Base-by-base conservation (phyloP, 2,329 filamentous ascomycete species). In the Aspergillus sp. region DNA sequence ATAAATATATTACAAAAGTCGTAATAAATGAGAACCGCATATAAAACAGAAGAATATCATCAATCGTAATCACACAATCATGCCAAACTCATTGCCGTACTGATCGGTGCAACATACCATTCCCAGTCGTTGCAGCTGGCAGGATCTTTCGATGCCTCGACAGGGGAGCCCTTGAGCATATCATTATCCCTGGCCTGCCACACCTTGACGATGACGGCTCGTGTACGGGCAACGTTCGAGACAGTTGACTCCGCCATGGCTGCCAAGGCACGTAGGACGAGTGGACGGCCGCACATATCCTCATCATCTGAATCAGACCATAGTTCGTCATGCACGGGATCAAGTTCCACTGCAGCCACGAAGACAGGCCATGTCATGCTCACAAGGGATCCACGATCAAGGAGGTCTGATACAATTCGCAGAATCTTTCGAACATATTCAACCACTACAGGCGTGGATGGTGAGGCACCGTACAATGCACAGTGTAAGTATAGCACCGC, bases 401-500 rank as follows among this genome's bases (percentile, higher is more conserved):
- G 57, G 6, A 70, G 52, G 5, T 59, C 51, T 3, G 57, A 64
- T 1, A 69, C 53, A 2, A 59, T 51, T 26, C 50, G 53, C n/a
- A 73, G 46, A 9, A 73, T 66, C 9, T 58, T 52, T 7, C 57
- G 56, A 6, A 70, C 64, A 27, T 59, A 60, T 5, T 47, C 43
- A 9, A 58, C 51, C 9, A 67, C 62, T 27, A 66, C 35, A 1
- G 65, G 58, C 2, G 66, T 72, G 0, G 64, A 58, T 0, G 73
- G 73, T 0, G 59, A 59, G 2, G 72, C 70, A 7, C 68, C 67
- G 29, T 68, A 64, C 2, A 76, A 52, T 1, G 71, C 65, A 42
- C 72, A 74, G 39, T 74, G 66, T 3, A 73, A 59, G 39, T 76
- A 76, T 1, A 76, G 49, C 5, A 69, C 54, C 0, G 71, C 70